Percentiles rank a stretch among this genome's conserved stretches.
phyloP scores from a whole-genome alignment of 2,329 filamentous ascomycete species.

The Aulographum hederae region DNA sequence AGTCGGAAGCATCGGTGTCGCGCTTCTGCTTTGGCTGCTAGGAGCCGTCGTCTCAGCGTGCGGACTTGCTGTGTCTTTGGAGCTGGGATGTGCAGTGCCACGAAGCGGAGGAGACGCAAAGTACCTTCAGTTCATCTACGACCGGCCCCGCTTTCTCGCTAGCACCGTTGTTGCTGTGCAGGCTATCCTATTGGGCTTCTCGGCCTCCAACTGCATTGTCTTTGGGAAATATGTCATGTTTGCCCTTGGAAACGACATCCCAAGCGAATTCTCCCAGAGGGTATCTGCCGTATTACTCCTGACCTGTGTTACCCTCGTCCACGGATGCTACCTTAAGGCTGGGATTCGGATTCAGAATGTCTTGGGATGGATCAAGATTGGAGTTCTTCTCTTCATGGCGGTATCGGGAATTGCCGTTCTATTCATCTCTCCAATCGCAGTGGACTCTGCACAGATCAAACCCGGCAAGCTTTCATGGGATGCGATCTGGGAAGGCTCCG shows the following conservation, averaged over 20 bases:
- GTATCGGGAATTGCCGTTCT: conserved; percentile 19
- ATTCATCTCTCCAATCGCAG: conserved; percentile 10
- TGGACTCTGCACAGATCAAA: conserved; percentile 5
- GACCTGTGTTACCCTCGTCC: conserved; percentile 18
- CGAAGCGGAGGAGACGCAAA: conserved; percentile 50
- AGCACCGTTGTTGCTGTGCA: conserved; percentile 46
- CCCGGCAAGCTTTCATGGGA: conserved; percentile 22
- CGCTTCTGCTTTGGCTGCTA: conserved; percentile 42
- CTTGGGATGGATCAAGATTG: conserved; percentile 22
- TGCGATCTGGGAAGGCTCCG: conserved; percentile 42
- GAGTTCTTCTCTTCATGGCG: conserved; percentile 19
- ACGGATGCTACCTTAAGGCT: conserved; percentile 17
- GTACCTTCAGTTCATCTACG: conserved; percentile 52
- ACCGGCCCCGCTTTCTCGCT: conserved; percentile 42
- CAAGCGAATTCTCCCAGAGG: conserved; percentile 34
- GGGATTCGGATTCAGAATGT: conserved; percentile 20
- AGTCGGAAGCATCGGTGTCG: conserved; percentile 47
- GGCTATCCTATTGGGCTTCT: conserved; percentile 46
- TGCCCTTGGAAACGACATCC: conserved; percentile 32
- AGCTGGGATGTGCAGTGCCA: conserved; percentile 54
- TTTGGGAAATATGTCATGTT: conserved; percentile 49
- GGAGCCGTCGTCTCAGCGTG: conserved; percentile 44
- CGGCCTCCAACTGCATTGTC: conserved; percentile 51
- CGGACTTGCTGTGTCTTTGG: conserved; percentile 42
- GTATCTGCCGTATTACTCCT: conserved; percentile 23